Conservation (phyloP, 1,139 yeast species). For the Meyerozyma athensensis region DNA sequence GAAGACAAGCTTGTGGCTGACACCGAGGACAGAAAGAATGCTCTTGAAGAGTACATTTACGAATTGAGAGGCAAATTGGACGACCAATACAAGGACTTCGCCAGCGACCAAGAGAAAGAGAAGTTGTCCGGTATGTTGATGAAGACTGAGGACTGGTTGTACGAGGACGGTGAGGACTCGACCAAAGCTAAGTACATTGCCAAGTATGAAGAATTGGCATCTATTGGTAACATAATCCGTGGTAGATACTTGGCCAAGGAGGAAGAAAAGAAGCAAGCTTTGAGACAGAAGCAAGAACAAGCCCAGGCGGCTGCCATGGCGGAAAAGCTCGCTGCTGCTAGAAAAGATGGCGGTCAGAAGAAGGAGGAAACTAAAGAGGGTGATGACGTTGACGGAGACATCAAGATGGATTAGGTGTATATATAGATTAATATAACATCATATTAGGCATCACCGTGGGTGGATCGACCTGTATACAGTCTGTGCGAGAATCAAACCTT, state of each 20-base stretch:
- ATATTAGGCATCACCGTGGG: background rate
- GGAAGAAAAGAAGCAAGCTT: constrained; percentile 91
- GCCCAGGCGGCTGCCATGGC: constrained; percentile 83
- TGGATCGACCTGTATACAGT: too few species aligned
- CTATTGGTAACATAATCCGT: constrained; percentile 89
- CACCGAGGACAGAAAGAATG: constrained; percentile 98
- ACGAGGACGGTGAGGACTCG: constrained; percentile 95
- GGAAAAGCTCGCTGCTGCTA: constrained; percentile 83
- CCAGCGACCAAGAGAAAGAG: constrained; percentile 84
- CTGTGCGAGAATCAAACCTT: too few species aligned
- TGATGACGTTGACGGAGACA: constrained; percentile 27
- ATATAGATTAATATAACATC: background rate
- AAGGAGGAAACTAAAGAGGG: constrained; percentile 11
- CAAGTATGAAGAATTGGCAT: constrained; percentile 94
- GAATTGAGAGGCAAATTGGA: constrained; percentile 96
- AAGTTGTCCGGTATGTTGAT: constrained; percentile 67
- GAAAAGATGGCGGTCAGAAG: constrained; percentile 33
- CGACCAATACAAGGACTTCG: constrained; percentile 84
- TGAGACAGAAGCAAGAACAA: constrained; percentile 84
- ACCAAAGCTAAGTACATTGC: constrained; percentile 97
- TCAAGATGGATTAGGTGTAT: constrained; percentile 28
- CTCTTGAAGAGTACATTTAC: constrained; percentile 96
- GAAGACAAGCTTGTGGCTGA: constrained; percentile 97
- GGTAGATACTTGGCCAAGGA: constrained; percentile 93
- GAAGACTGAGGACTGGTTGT: constrained; percentile 97